These are phyloP conservation scores for Postia placenta DNA, from an alignment of 768 basidiomycete species.

Conservation along the genomic window DNA sequence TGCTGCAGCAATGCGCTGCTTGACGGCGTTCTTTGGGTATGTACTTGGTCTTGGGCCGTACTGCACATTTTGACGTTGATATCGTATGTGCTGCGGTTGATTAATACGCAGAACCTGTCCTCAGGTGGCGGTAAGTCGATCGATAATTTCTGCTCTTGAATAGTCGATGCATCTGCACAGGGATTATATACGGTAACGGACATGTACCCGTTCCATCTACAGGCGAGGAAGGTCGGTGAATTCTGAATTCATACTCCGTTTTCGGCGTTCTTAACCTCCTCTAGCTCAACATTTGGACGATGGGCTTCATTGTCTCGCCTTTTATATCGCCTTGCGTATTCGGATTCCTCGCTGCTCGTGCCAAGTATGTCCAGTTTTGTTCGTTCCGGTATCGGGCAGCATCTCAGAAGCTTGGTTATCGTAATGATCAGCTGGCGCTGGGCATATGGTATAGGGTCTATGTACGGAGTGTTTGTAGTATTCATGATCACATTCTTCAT, in stretches of 20 bases:
- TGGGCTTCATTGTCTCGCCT: slow-evolving; percentile 65
- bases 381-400: neutral
- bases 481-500: slow-evolving; percentile 51
- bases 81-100: no score
- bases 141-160: neutral
- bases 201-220: slow-evolving; percentile 12
- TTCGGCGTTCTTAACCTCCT: neutral
- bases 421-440: slow-evolving; percentile 42
- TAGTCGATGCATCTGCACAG: neutral
- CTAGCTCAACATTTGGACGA: slow-evolving; percentile 65
- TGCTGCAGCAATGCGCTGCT: slow-evolving; percentile 54
- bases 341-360: slow-evolving; percentile 59
- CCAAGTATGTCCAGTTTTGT: slow-evolving; percentile 23
- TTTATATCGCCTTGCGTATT: slow-evolving; percentile 61
- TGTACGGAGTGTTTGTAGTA: slow-evolving; percentile 52
- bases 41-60: slow-evolving; percentile 11
- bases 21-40: slow-evolving; percentile 53
- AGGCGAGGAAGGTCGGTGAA: slow-evolving; percentile 9
- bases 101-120: slow-evolving; percentile 51
- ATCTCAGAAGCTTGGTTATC: no score
- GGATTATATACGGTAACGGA: slow-evolving; percentile 11
- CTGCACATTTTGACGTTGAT: neutral
- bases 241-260: neutral
- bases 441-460: slow-evolving; percentile 61
- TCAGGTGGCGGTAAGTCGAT: slow-evolving; percentile 42